Base-by-base conservation (phyloP, 345 rosid species). In the Mallotus nudiflorus region DNA sequence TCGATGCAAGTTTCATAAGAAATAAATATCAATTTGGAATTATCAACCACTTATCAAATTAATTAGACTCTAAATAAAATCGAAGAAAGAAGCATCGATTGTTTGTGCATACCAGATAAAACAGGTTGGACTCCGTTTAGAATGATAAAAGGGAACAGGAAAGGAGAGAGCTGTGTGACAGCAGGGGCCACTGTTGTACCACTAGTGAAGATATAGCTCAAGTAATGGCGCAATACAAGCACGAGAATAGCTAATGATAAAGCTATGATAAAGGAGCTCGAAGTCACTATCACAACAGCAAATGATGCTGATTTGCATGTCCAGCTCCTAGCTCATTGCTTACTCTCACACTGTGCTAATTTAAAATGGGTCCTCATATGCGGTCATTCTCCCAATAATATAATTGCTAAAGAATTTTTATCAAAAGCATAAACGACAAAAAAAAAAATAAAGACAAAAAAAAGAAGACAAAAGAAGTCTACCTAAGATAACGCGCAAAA, bases 321-420 rank as follows among this genome's bases (percentile, higher is more conserved):
- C 86, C 78, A 14, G 86, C 86, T 42, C 84, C 86, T 8, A 80
- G 25, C 42, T 83, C 86, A 33, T 83, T 83, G 72, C 84, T 65
- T 31, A 83, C 86, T 65, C 86, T 80, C 39, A 83, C 84, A 25
- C 84, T 39, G 70, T n/a, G n/a, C n/a, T n/a, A n/a, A n/a, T n/a
- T n/a, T n/a, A n/a, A n/a, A n/a, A n/a, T n/a, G n/a, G n/a, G n/a
- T n/a, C n/a, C n/a, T n/a, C n/a, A n/a, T n/a, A n/a, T n/a, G n/a
- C n/a, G n/a, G n/a, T n/a, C n/a, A n/a, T n/a, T n/a, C 27, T 9
- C 9, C 20, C 11, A 33, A 59, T 51, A 19, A 19, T 53, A 9
- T 6, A 15, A 53, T 15, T n/a, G n/a, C n/a, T n/a, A n/a, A n/a
- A n/a, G n/a, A n/a, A n/a, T n/a, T n/a, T n/a, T n/a, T n/a, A n/a